Conservation (phyloP, 352 stramenopile genomes). For the Globisporangium carolinianum region DNA sequence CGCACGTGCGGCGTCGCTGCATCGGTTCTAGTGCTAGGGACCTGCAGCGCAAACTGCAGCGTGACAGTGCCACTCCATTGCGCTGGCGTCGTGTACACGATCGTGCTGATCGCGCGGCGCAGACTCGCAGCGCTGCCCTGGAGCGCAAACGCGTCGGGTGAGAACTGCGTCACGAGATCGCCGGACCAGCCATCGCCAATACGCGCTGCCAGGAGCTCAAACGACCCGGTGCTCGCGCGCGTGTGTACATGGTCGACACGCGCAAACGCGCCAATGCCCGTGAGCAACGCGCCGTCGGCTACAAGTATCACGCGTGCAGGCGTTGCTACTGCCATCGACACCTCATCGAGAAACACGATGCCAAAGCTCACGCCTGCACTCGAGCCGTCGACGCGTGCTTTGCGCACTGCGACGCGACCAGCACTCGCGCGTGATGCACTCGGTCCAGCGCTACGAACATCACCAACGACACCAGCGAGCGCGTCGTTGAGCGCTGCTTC, state of each 20-base stretch:
- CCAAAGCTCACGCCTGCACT: slow-evolving; percentile 9
- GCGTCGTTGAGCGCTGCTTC: slow-evolving; percentile 11
- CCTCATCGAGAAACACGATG: slow-evolving; percentile 12
- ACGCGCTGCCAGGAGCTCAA: slow-evolving; percentile 4
- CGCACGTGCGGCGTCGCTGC: not conserved
- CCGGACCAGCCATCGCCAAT: slow-evolving; percentile 1
- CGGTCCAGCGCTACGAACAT: not conserved
- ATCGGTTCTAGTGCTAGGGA: not conserved
- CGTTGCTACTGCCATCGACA: not conserved
- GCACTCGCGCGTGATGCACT: not conserved
- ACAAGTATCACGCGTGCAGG: not conserved
- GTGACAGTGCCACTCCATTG: slow-evolving; percentile 5
- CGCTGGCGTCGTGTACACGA: slow-evolving; percentile 2
- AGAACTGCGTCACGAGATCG: not conserved
- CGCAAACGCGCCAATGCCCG: slow-evolving; percentile 13
- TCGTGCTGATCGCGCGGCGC: not conserved
- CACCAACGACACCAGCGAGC: not conserved
- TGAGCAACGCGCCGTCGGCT: slow-evolving; percentile 6
- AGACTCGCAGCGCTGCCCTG: not conserved
- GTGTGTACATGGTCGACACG: slow-evolving; percentile 3
- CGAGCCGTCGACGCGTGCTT: slow-evolving; percentile 5
- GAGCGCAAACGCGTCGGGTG: slow-evolving; percentile 5
- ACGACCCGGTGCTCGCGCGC: slow-evolving; percentile 4
- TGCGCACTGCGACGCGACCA: slow-evolving; percentile 9
- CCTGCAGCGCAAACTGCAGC: slow-evolving; percentile 8